Base-by-base conservation (phyloP, 2,329 filamentous ascomycete species). In the Gnomoniopsis sp. region DNA sequence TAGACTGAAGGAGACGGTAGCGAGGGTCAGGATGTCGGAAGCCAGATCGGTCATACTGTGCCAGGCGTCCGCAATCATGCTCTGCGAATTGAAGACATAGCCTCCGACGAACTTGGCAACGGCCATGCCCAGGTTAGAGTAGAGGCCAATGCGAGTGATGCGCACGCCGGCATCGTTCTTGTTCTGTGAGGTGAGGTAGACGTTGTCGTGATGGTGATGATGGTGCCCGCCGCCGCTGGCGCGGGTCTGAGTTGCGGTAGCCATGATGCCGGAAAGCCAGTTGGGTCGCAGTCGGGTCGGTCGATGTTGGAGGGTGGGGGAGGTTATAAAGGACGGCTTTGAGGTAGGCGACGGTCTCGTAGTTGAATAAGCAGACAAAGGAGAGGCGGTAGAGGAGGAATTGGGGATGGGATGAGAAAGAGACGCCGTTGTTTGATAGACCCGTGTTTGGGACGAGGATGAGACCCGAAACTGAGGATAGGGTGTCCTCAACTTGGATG, bases 31-130 rank as follows among this genome's bases (percentile, higher is more conserved):
- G 66, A 99, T 83, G 73, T 99, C 95, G 55, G 93, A 97, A 61
- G 96, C 91, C 58, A 99, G 84, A 74, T 99, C 95, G 51, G 93
- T 96, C 65, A 98, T 82, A 68, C 92, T 93, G 77, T 99, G 95
- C 77, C 96, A 93, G 57, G 91, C 95, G 73, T 99, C 95, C 70
- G 95, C 93, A 60, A 93, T 80, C 80, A 96, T 89, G 59, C 91
- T 88, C 75, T 97, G 92, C 48, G 93, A 97, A 74, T 97, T 93
- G 80, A 99, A 98, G 65, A 88, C 79, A 77, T 95, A 96, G 66
- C 95, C 95, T 59, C 95, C 95, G 30, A 93, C 79, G 46, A 93
- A 95, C 74, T 99, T 99, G 65, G 87, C 90, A 67, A 98, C 80
- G 52, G 93, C 95, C 93, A 99, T 98, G 70, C 87, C 88, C 55